phyloP scores from a whole-genome alignment of 352 stramenopile species.

The Phytophthora agathidicida region DNA sequence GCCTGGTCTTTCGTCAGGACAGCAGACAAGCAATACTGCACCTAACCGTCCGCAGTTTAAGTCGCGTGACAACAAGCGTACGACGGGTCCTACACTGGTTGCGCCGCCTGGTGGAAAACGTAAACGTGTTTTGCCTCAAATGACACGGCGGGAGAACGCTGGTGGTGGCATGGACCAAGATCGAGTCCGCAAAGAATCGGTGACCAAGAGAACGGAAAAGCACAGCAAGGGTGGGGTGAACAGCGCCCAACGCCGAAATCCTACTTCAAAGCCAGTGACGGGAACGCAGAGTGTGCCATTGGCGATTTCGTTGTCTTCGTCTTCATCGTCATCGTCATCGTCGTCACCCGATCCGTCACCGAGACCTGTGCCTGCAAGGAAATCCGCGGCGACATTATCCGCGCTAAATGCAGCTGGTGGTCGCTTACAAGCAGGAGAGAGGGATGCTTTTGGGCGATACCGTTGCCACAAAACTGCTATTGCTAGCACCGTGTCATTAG shows the following conservation, averaged over 20 bases:
- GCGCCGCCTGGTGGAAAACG: conserved; percentile 7
- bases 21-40: not conserved
- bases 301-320: conserved; percentile 8
- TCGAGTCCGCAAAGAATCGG: not conserved
- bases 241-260: not conserved
- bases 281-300: not conserved
- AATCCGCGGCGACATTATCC: conserved; percentile 1
- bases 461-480: conserved; percentile 23
- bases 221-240: conserved; percentile 4
- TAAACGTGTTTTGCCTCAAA: conserved; percentile 15
- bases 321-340: conserved; percentile 10
- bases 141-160: conserved; percentile 9
- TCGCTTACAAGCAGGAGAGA: conserved; percentile 8
- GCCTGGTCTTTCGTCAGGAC: not conserved
- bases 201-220: conserved; percentile 7
- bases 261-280: not conserved
- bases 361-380: conserved; percentile 4
- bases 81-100: not conserved
- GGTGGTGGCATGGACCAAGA: not conserved
- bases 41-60: not conserved
- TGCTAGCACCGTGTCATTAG: not conserved
- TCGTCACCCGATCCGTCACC: conserved; percentile 12
- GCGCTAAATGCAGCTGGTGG: no score
- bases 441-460: conserved; percentile 8
- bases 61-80: not conserved